Evolutionary conservation across 768 basidiomycete genomes (phyloP).

Genomic region (Phlebiopsis gigantea): DNA sequence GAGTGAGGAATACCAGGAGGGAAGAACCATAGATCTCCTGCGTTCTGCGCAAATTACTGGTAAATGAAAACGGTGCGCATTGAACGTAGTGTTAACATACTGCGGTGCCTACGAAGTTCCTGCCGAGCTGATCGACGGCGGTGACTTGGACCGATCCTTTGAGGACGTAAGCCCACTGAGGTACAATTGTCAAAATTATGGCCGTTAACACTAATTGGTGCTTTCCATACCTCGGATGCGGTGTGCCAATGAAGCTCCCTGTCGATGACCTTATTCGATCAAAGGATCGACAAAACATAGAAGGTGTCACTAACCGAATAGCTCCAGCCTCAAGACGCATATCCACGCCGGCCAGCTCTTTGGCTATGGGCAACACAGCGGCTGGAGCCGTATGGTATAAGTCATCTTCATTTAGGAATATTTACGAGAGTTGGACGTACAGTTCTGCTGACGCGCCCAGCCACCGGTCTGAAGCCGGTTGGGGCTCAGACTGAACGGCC

Average conservation of each 20-base stretch:
- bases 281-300: not conserved
- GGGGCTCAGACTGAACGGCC: conserved; percentile 60
- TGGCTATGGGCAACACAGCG: conserved; percentile 17
- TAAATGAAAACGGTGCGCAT: not conserved
- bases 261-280: not conserved
- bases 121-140: conserved; percentile 41
- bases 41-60: conserved; percentile 1
- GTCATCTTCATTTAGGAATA: not conserved
- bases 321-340: conserved; percentile 27
- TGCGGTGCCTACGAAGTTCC: conserved; percentile 45
- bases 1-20: conserved; percentile 14
- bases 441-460: conserved; percentile 60
- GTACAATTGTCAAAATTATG: not conserved
- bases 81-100: conserved; percentile 21
- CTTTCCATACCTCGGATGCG: conserved; percentile 22
- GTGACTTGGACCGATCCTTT: conserved; percentile 15
- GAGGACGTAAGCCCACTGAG: not conserved
- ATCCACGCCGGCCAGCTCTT: conserved; percentile 23
- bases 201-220: conserved; percentile 20
- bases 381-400: conserved; percentile 2
- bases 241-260: conserved; percentile 28
- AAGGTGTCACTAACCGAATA: conserved; percentile 4
- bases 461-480: conserved; percentile 58
- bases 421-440: conserved; percentile 26
- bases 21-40: conserved; percentile 15